Conservation (phyloP, 1,284 basidiomycete species). For the Sanghuangporus weigelae region DNA sequence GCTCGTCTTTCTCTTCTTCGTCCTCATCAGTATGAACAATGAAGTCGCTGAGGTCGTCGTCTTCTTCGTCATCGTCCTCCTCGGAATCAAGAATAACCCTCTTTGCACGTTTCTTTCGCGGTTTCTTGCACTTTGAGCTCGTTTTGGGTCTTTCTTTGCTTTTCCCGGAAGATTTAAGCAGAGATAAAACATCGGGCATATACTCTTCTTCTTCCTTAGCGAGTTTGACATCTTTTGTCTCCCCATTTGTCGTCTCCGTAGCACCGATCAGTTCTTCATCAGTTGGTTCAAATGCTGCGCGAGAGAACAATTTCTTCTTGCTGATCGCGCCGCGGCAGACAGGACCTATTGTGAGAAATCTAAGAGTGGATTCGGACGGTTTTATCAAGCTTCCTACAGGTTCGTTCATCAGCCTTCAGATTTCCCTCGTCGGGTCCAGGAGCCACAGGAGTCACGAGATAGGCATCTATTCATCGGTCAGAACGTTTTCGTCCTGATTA, state of each 20-base stretch:
- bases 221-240: constrained; percentile 2
- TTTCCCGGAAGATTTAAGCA: background rate
- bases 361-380: background rate
- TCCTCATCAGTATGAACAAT: constrained; percentile 45
- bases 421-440: constrained; percentile 28
- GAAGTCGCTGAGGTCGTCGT: constrained; percentile 42
- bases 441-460: constrained; percentile 29
- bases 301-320: constrained; percentile 38
- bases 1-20: constrained; percentile 40
- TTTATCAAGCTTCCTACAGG: constrained; percentile 32
- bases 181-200: constrained; percentile 1
- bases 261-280: constrained; percentile 35
- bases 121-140: constrained; percentile 20
- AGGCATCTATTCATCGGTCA: background rate
- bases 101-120: background rate
- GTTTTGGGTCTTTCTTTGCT: constrained; percentile 24
- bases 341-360: constrained; percentile 34
- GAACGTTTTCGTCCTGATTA: too few species aligned
- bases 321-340: constrained; percentile 41
- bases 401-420: constrained; percentile 34
- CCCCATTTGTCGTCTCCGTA: constrained; percentile 5
- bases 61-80: background rate
- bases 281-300: constrained; percentile 44
- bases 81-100: constrained; percentile 19
- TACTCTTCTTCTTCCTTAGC: constrained; percentile 17